Evolutionary conservation across 768 basidiomycete species (phyloP), one percentile per base, ranked within the genome.

Genomic region (Basidioascus undulatus): DNA sequence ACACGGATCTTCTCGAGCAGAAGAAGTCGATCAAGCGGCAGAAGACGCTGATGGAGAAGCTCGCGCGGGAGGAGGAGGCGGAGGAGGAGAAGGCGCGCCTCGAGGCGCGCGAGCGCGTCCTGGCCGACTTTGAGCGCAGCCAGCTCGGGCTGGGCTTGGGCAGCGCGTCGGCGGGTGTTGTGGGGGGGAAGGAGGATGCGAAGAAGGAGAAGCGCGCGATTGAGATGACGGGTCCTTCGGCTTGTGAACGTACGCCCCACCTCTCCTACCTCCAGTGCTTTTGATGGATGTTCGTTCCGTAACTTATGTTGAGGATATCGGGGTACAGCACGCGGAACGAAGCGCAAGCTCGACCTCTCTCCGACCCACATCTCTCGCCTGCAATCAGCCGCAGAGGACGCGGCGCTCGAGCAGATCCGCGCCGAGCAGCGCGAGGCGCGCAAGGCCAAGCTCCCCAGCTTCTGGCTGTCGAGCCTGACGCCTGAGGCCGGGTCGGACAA

Each of bases 401-500:
- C 72, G 16, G 92, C 92, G 0, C 60, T 87, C 37, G 66, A 66
- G 25, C 62, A 75, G 51, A 82, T 94, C 35, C 80, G 84, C 53
- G 65, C 66, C 47, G 48, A 52, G 40, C 47, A 65, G 56, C 75
- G 76, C 0, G 83, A 84, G 46, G 69, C 76, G 3, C 61, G 89
- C 42, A 79, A 76, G 44, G 69, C 71, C 44, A 92, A 94, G 57
- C 67, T 96, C 3, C 86, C 92, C 2, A 86, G 92, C 51, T 98
- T 92, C 56, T 98, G 92, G 92, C 65, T 98, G 30, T n/a, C n/a
- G n/a, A n/a, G n/a, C n/a, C 60, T 94, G 20, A 86, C 87, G 0
- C 87, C 87, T 0, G 56, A 87, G 69, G 34, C 57, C 71, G 78
- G 57, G 61, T 69, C 19, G 64, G 76, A 25, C 8, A 75, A 74